phyloP scores from a whole-genome alignment of 345 rosid species.

The Lumnitzera racemosa region DNA sequence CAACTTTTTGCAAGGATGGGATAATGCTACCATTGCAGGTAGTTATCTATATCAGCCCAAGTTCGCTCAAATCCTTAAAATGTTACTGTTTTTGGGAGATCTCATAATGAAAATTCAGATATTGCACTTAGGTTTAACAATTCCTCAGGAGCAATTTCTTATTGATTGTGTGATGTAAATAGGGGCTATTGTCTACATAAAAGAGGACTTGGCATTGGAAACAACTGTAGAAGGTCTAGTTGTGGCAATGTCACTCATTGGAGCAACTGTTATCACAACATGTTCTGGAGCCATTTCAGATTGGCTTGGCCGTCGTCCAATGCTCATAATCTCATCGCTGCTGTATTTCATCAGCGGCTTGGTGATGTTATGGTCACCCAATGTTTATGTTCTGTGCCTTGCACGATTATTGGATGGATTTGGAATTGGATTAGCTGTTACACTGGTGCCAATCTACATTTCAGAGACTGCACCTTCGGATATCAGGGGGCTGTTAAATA shows the following conservation, averaged over 20 bases:
- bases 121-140: neutral
- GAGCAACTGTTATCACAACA: conserved; percentile 86
- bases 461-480: conserved; percentile 98
- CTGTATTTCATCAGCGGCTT: conserved; percentile 80
- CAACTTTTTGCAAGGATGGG: conserved; percentile 99
- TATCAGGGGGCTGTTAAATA: conserved; percentile 80
- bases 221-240: conserved; percentile 81
- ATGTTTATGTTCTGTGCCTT: conserved; percentile 67
- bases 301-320: conserved; percentile 92
- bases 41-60: conserved; percentile 7
- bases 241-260: conserved; percentile 92
- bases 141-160: neutral
- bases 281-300: conserved; percentile 93
- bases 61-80: neutral
- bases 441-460: conserved; percentile 82
- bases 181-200: conserved; percentile 87
- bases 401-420: conserved; percentile 90
- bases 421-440: conserved; percentile 87
- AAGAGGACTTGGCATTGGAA: conserved; percentile 52
- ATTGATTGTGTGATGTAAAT: conserved; percentile 2
- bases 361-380: conserved; percentile 92
- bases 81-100: conserved; percentile 6
- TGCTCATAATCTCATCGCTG: conserved; percentile 72
- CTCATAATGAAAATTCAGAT: conserved; percentile 1
- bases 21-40: conserved; percentile 99